Base-by-base conservation (phyloP, 169 alveolate genomes). In the Toxoplasma gondii region DNA sequence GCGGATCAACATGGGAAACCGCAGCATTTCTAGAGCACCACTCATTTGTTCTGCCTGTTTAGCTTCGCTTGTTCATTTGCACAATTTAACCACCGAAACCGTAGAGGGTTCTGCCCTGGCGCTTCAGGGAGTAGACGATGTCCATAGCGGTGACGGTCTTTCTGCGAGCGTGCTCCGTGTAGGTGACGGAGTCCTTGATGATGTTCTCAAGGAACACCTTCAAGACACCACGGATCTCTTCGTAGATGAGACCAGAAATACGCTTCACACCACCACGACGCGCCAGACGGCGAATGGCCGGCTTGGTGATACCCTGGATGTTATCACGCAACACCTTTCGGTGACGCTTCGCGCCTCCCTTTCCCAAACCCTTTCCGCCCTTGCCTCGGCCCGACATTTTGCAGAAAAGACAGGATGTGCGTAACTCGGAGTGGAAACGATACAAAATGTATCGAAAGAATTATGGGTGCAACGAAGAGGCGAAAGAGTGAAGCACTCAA, bases 211-310 rank as follows among this genome's bases (percentile, higher is more conserved):
- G 98, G 99, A 99, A 99, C 54, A 98, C 98, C 98, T 99, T 99
- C 93, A 99, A 97, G 91, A 99, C 99, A 95, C 99, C 99, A 94
- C 99, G 98, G 82, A 99, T 98, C 98, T 99, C 99, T 96, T 99
- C 99, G 97, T 99, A 99, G 95, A 99, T 99, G 96, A 98, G 97
- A 94, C 99, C 99, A 64, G 99, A 98, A 93, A 99, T 99, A 98
- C 99, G 99, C 98, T 99, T 99, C 82, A 99, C 99, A 93, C 99
- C 99, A 95, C 99, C 99, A 97, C 99, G 99, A 95, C 99, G 99
- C 86, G 99, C 99, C 94, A 99, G 97, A 97, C 99, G 99, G 95
- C 99, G 98, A 97, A 99, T 99, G 74, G 99, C 99, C 82, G 99
- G 99, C 98, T 99, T 99, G 94, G 99, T 99, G 97, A 99, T 99